Base-by-base conservation (phyloP, 805 yeast genomes). In the Millerago galiae region DNA sequence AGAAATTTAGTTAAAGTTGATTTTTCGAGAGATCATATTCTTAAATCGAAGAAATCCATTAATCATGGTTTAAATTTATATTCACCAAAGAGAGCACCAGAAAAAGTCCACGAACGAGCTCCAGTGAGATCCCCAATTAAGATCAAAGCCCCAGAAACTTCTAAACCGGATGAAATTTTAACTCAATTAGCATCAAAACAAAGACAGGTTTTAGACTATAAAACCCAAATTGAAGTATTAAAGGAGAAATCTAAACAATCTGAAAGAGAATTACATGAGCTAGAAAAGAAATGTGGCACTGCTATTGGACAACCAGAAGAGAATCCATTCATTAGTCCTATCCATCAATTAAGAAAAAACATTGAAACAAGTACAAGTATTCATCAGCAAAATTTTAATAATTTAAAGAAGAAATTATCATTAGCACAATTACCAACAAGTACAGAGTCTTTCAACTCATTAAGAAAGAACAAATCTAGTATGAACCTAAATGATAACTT, bases 121-220 rank as follows among this genome's bases (percentile, higher is more conserved):
- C 13, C 15, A 10, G 10, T 29, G 24, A 21, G 40, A 42, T 15
- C 27, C 9, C 12, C 32, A 10, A 28, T 36, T 29, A 37, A 25
- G 13, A 34, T 31, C 6, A 16, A 21, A 18, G 8, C 29, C 7
- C 29, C 28, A 35, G 27, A 35, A 13, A 37, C 32, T 8, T 37
- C 16, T 3, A 16, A 38, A 28, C 45, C 53, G 21, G 53, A 52
- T 11, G 38, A 46, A 5, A 13, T 72, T 14, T 52, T 73, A 30
- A 67, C 58, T 40, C 56, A 59, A 34, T 49, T 72, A 39, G 78
- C 83, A 0, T 52, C 70, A 2, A 79, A 79, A 52, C 81, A 78
- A 51, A 66, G 79, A 45, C 69, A 69, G 42, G 68, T 79, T 8
- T 47, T 67, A 14, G 81, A 77, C 38, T 54, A 75, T 43, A 73